Percentiles rank a stretch among this genome's conserved stretches.
phyloP scores from a whole-genome alignment of 73 alveolate species.

The Durusdinium trenchii region DNA sequence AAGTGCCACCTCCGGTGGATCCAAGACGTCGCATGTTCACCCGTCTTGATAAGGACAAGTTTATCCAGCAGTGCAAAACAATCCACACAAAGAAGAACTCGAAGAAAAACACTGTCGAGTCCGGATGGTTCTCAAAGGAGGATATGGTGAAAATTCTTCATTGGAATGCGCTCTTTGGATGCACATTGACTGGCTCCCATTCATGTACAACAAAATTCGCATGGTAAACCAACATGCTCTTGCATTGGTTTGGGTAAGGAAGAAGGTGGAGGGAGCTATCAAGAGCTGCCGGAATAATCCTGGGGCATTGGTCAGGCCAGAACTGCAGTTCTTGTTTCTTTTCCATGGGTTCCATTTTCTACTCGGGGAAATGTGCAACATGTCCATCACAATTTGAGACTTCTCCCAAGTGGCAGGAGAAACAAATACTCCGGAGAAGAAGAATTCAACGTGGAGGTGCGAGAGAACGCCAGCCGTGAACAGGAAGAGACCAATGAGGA shows the following conservation, averaged over 20 bases:
- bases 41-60: not conserved
- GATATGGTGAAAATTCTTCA: constrained; percentile 20
- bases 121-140: constrained; percentile 48
- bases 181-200: no score
- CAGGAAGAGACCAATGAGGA: not conserved
- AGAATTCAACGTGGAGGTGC: constrained; percentile 3
- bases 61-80: not conserved
- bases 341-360: no score
- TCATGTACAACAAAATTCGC: not conserved
- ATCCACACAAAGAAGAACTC: not conserved
- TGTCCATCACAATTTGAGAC: no score
- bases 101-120: not conserved
- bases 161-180: constrained; percentile 9
- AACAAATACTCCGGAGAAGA: not conserved
- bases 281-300: not conserved
- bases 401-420: not conserved
- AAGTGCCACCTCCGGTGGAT: not conserved
- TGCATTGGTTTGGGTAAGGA: not conserved
- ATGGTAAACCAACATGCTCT: not conserved
- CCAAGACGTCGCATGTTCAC: not conserved
- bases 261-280: constrained; percentile 24
- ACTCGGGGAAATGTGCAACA: no score
- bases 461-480: not conserved
- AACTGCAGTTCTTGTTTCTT: no score
- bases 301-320: constrained; percentile 34